phyloP scores from a whole-genome alignment of 108 stramenopile species.

The Nannochloropsis gaditana region DNA sequence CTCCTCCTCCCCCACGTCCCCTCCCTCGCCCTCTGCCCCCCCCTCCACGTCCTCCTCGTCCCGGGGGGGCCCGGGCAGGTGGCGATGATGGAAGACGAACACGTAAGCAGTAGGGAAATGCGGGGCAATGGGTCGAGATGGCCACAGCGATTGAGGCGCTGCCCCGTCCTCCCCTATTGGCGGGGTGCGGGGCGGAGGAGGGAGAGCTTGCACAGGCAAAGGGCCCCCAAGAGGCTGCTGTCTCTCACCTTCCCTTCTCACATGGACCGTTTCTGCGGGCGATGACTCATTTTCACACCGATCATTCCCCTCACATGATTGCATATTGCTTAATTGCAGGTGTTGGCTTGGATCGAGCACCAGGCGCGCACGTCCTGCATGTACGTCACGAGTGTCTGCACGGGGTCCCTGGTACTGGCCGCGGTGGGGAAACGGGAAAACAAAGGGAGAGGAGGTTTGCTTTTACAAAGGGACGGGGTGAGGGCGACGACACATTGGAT shows the following conservation, averaged over 20 bases:
- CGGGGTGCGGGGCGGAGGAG: no score
- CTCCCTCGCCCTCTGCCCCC: constrained; percentile 11
- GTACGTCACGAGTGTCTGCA: background rate
- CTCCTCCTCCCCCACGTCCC: background rate
- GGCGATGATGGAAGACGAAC: background rate
- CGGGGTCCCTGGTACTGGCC: background rate
- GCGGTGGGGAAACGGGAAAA: background rate
- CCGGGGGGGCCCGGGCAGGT: background rate
- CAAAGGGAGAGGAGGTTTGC: background rate
- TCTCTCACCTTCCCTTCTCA: background rate
- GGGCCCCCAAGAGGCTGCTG: no score
- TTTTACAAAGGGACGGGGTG: background rate
- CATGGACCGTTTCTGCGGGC: no score
- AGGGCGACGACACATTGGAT: constrained; percentile 15
- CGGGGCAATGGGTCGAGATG: no score
- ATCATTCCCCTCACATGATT: no score
- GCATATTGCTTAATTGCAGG: background rate
- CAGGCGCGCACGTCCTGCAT: background rate
- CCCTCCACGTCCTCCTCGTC: background rate
- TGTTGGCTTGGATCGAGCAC: background rate
- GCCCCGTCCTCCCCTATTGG: no score
- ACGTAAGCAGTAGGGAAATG: background rate
- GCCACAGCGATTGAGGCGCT: no score
- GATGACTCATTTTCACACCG: no score
- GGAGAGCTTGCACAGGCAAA: no score